These are phyloP conservation scores for Russula emetica DNA, from an alignment of 768 basidiomycete genomes.

Conservation along the genomic window DNA sequence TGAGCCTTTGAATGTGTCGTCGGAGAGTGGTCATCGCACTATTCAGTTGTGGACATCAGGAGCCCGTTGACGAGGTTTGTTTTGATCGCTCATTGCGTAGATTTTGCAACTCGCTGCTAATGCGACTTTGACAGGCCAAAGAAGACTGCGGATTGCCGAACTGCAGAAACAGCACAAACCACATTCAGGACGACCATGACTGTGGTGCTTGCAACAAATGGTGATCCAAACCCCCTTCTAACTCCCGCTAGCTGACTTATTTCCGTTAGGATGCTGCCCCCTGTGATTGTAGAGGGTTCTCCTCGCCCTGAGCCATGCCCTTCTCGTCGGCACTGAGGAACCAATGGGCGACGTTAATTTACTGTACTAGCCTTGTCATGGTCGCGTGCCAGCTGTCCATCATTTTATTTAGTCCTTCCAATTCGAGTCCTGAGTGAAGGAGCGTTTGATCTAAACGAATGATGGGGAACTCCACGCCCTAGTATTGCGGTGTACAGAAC, in stretches of 20 bases:
- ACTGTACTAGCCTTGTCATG: neutral
- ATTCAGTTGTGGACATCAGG: constrained; percentile 23
- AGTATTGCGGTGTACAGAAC: neutral
- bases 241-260: neutral
- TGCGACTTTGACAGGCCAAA: neutral
- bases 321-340: neutral
- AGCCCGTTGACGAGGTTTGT: constrained; percentile 1
- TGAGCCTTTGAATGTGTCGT: constrained; percentile 19
- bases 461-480: neutral
- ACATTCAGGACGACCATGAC: constrained; percentile 4
- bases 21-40: neutral
- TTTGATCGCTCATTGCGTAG: neutral
- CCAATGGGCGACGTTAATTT: neutral
- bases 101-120: neutral
- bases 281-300: neutral
- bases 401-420: constrained; percentile 9
- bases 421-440: neutral
- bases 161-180: constrained; percentile 19
- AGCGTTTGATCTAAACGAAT: neutral
- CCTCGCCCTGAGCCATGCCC: constrained; percentile 12
- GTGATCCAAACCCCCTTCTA: constrained; percentile 5
- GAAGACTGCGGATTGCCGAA: constrained; percentile 9
- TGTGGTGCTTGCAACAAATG: neutral
- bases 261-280: constrained; percentile 9
- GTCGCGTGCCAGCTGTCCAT: constrained; percentile 7